Evolutionary conservation across 768 basidiomycete genomes (phyloP).

Genomic region (Leccinum sublutescens): DNA sequence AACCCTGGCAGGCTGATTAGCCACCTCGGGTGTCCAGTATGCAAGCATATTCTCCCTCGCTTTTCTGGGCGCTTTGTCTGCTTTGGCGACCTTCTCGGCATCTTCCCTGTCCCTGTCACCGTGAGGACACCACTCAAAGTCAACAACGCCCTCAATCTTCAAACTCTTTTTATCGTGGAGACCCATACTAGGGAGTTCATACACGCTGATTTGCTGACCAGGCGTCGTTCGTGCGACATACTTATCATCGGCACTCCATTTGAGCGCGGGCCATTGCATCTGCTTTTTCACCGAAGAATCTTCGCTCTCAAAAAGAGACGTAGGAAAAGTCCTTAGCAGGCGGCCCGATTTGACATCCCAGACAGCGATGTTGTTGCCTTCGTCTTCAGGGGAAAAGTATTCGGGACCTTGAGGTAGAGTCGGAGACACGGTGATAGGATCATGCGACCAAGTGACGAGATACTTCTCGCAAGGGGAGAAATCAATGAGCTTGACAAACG

Average conservation of each 20-base stretch:
- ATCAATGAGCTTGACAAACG: conserved; percentile 91
- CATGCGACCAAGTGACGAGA: conserved; percentile 96
- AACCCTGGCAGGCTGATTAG: conserved; percentile 95
- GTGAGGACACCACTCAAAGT: conserved; percentile 98
- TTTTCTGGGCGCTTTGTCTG: conserved; percentile 57
- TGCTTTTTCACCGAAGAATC: conserved; percentile 64
- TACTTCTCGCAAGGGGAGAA: conserved; percentile 98
- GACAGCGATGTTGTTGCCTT: conserved; percentile 95
- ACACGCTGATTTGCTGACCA: conserved; percentile 92
- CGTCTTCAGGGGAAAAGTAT: conserved; percentile 90
- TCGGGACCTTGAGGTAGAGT: conserved; percentile 78
- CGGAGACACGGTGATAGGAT: conserved; percentile 84
- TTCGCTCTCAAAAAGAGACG: conserved; percentile 59
- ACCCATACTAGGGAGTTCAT: conserved; percentile 93
- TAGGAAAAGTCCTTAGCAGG: conserved; percentile 88
- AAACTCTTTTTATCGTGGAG: conserved; percentile 94
- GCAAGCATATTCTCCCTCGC: conserved; percentile 87
- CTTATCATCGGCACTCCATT: conserved; percentile 97
- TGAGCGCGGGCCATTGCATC: conserved; percentile 92
- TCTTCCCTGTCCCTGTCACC: conserved; percentile 88
- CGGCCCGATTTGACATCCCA: conserved; percentile 97
- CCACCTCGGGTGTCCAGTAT: conserved; percentile 97
- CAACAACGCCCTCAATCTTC: conserved; percentile 95
- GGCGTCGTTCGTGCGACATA: conserved; percentile 88
- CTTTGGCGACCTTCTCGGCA: conserved; percentile 40